Conservation (phyloP, 768 basidiomycete genomes). For the Lactarius deliciosus region DNA sequence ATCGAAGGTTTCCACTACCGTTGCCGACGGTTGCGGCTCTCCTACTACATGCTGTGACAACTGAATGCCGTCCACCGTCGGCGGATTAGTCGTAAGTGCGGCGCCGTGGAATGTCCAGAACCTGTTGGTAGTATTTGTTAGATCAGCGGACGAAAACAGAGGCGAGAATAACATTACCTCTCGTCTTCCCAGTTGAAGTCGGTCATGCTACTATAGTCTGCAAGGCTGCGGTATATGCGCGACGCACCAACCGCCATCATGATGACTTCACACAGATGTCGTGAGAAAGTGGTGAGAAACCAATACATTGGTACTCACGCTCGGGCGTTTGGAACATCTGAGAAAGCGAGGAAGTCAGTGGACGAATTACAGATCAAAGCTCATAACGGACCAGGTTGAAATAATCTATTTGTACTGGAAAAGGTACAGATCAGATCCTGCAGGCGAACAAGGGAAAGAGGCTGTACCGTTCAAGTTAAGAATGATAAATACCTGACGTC, state of each 20-base stretch:
- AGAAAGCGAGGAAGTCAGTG: not conserved
- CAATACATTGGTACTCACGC: slow-evolving; percentile 13
- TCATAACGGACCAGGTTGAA: slow-evolving; percentile 12
- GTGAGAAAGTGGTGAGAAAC: not conserved
- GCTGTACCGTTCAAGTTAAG: slow-evolving; percentile 23
- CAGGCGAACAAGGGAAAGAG: not conserved
- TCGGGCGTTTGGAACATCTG: slow-evolving; percentile 27
- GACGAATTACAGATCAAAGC: not conserved
- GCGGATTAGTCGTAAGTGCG: not conserved
- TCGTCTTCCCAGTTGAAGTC: slow-evolving; percentile 25
- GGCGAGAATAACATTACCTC: not conserved
- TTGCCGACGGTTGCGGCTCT: not conserved
- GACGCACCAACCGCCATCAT: slow-evolving; percentile 27
- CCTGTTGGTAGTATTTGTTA: not conserved
- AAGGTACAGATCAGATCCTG: not conserved
- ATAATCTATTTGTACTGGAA: slow-evolving; percentile 3
- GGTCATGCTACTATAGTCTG: slow-evolving; percentile 23
- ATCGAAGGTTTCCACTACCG: not conserved
- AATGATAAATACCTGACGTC: slow-evolving; percentile 17
- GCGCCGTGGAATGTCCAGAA: slow-evolving; percentile 6
- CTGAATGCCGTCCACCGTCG: not conserved
- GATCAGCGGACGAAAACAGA: not conserved
- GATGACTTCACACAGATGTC: slow-evolving; percentile 13
- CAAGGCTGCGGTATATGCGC: slow-evolving; percentile 26
- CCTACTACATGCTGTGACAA: not conserved